A percentile compares a stretch with the other conserved stretches of the same genome.
These are phyloP conservation scores for Pythium apleroticum DNA, from an alignment of 352 stramenopile species.

Conservation along the genomic window DNA sequence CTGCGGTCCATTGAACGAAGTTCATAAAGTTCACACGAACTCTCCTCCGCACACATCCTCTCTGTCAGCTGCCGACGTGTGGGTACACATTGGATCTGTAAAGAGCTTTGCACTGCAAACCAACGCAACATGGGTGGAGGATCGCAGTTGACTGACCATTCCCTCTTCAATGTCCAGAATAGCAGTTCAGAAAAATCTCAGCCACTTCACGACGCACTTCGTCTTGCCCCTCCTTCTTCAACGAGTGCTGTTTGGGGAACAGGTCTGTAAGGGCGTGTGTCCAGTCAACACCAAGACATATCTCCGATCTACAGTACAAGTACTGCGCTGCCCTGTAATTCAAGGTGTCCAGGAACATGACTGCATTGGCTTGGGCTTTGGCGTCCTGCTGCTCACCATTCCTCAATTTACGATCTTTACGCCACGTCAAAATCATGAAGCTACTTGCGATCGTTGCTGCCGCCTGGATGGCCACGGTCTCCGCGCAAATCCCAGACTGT, in stretches of 20 bases:
- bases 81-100: neutral
- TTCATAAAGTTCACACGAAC: neutral
- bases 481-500: constrained; percentile 2
- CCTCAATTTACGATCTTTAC: neutral
- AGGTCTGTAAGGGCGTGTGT: too few species aligned
- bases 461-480: constrained; percentile 3
- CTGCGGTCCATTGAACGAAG: neutral
- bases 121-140: neutral
- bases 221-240: neutral
- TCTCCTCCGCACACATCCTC: neutral
- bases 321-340: too few species aligned
- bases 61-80: neutral
- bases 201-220: neutral
- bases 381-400: too few species aligned
- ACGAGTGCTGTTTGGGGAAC: neutral
- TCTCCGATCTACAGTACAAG: neutral
- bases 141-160: neutral
- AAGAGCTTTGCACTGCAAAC: neutral
- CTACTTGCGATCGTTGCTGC: constrained; percentile 7
- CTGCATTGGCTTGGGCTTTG: too few species aligned
- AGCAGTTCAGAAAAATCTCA: neutral
- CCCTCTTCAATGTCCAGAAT: neutral
- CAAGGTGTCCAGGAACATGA: too few species aligned
- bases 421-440: constrained; percentile 13
- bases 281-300: neutral